A percentile compares a stretch with the other conserved stretches of the same genome.
phyloP scores from a whole-genome alignment of 2,329 filamentous ascomycete genomes.

The Fusarium ramigenum region DNA sequence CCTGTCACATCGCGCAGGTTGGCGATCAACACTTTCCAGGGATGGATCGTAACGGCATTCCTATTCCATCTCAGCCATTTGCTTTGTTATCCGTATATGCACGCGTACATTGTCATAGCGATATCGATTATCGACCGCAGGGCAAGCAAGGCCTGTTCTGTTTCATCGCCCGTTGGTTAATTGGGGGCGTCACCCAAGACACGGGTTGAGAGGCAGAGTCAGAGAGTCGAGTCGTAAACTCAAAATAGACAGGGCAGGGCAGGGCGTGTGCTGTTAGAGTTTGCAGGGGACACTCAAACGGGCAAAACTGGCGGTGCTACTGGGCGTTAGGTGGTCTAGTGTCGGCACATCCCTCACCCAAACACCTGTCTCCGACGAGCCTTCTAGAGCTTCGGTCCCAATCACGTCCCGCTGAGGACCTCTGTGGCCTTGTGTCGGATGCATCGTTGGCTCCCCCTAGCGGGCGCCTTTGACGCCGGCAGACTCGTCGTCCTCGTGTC shows the following conservation, averaged over 20 bases:
- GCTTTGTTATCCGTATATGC: neutral
- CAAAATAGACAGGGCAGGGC: neutral
- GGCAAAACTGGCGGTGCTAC: neutral
- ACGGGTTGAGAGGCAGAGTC: neutral
- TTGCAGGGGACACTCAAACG: neutral
- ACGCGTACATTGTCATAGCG: neutral
- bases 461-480: constrained; percentile 4
- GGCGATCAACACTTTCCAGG: constrained; percentile 7
- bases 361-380: constrained; percentile 11
- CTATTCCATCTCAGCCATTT: neutral
- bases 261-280: constrained; percentile 3
- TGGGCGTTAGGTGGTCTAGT: neutral
- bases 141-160: neutral
- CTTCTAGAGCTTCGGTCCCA: neutral
- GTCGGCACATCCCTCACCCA: constrained; percentile 23
- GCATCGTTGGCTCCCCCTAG: constrained; percentile 29
- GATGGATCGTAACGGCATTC: neutral
- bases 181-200: neutral
- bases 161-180: neutral
- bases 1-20: constrained; percentile 12
- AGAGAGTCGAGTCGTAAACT: neutral
- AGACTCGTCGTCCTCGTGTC: neutral
- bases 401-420: constrained; percentile 12
- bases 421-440: constrained; percentile 18
- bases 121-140: neutral